Conservation (phyloP, 1,284 basidiomycete species). For the Fistulinella cinereoalba region DNA sequence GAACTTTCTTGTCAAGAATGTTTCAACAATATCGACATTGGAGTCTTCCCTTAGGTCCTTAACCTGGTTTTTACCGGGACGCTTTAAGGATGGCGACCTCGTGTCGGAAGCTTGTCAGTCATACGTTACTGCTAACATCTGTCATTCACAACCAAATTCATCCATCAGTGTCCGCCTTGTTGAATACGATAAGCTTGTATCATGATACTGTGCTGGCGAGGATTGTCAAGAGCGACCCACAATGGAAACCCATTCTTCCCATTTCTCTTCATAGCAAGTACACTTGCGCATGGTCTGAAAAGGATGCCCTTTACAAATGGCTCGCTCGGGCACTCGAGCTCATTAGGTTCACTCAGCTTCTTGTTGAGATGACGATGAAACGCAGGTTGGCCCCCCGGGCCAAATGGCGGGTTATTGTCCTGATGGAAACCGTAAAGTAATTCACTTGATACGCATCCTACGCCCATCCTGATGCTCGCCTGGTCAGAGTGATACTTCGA, state of each 20-base stretch:
- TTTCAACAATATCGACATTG: conserved; percentile 80
- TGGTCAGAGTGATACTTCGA: conserved; percentile 65
- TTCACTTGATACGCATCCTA: conserved; percentile 24
- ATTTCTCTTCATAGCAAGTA: conserved; percentile 72
- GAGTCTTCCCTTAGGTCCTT: conserved; percentile 87
- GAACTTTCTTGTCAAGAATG: conserved; percentile 77
- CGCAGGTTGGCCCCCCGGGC: conserved; percentile 60
- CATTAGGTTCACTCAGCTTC: conserved; percentile 73
- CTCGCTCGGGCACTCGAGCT: conserved; percentile 70
- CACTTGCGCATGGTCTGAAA: conserved; percentile 79
- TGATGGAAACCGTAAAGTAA: conserved; percentile 81
- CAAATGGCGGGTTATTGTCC: conserved; percentile 70
- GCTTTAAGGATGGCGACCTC: conserved; percentile 95
- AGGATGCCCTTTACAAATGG: conserved; percentile 69
- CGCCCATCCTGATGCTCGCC: conserved; percentile 7
- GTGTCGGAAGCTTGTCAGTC: conserved; percentile 87
- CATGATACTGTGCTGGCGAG: conserved; percentile 80
- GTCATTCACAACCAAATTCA: conserved; percentile 15
- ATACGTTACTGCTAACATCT: conserved; percentile 9
- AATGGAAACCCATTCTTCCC: conserved; percentile 67
- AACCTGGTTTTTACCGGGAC: conserved; percentile 92
- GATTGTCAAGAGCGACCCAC: conserved; percentile 60
- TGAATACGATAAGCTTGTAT: conserved; percentile 81
- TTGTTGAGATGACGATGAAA: conserved; percentile 84
- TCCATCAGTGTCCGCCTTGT: conserved; percentile 59